A percentile compares a stretch with the other conserved stretches of the same genome.
Evolutionary conservation across 2,329 filamentous ascomycete species (phyloP).

Genomic region (Trichoderma guizhouense): DNA sequence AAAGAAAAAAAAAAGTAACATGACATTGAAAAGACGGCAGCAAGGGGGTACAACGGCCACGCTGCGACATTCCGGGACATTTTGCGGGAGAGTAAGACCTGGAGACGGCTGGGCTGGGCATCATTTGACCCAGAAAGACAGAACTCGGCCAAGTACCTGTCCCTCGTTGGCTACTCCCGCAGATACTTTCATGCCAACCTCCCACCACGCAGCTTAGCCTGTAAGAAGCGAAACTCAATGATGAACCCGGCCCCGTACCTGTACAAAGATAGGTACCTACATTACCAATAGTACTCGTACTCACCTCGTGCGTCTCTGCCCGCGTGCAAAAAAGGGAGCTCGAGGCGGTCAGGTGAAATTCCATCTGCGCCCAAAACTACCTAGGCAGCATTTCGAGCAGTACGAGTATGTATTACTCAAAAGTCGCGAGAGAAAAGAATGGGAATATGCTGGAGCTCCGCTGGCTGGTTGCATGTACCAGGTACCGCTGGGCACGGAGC

Average conservation of each 20-base stretch:
- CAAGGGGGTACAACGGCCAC: not conserved
- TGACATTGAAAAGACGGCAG: not conserved
- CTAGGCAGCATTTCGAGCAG: not conserved
- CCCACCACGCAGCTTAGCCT: not conserved
- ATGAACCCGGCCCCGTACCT: not conserved
- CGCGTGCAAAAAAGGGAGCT: not conserved
- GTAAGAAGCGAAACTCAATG: not conserved
- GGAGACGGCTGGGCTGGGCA: not conserved
- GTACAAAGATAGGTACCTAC: not conserved
- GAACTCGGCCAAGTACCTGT: not conserved
- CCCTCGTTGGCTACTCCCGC: not conserved
- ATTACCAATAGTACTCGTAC: not conserved
- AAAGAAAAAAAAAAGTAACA: not conserved
- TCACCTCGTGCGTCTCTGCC: not conserved
- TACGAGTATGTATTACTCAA: not conserved
- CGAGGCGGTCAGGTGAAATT: not conserved
- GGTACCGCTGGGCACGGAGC: not conserved
- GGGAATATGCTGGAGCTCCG: not conserved
- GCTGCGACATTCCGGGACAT: not conserved
- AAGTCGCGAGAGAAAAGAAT: not conserved
- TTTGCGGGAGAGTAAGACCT: not conserved
- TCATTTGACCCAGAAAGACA: not conserved
- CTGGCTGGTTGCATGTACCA: not conserved
- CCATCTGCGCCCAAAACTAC: not conserved
- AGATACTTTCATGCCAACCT: not conserved